These are phyloP conservation scores for Ophiosphaerella herpotricha DNA, from an alignment of 2,329 filamentous ascomycete species.

Conservation along the genomic window DNA sequence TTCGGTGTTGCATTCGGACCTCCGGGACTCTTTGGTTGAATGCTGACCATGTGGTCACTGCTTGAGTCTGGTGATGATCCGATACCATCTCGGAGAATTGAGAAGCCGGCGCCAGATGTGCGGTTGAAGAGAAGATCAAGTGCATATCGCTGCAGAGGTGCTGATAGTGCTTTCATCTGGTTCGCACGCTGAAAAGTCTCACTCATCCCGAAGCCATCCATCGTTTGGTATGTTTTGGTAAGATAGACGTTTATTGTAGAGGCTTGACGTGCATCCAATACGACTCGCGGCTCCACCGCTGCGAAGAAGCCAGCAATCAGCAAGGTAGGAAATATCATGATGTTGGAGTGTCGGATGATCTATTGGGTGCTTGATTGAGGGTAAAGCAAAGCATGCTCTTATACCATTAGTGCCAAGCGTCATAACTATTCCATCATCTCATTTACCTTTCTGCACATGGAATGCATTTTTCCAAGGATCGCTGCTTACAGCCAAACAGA, in stretches of 20 bases:
- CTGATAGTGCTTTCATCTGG: slow-evolving; percentile 48
- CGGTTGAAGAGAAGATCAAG: slow-evolving; percentile 54
- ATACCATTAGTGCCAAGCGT: no score
- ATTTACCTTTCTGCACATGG: no score
- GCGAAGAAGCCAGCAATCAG: slow-evolving; percentile 12
- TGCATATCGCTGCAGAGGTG: slow-evolving; percentile 45
- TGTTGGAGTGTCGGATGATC: neutral
- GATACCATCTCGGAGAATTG: slow-evolving; percentile 54
- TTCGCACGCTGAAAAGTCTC: slow-evolving; percentile 54
- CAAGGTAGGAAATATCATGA: slow-evolving; percentile 9
- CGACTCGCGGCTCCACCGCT: slow-evolving; percentile 2
- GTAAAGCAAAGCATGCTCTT: no score
- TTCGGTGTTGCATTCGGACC: slow-evolving; percentile 28
- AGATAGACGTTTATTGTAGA: slow-evolving; percentile 49
- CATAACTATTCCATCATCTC: no score
- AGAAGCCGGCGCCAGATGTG: slow-evolving; percentile 51
- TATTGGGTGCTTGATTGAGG: no score
- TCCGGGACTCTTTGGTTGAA: slow-evolving; percentile 32
- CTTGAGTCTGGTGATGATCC: slow-evolving; percentile 51
- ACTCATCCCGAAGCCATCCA: slow-evolving; percentile 55
- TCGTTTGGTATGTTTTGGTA: slow-evolving; percentile 51
- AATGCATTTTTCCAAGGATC: no score
- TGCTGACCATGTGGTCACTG: slow-evolving; percentile 45
- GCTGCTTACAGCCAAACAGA: no score
- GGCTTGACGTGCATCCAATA: slow-evolving; percentile 19